phyloP scores from a whole-genome alignment of 2,329 filamentous ascomycete genomes.

The Ceratocystis alfenasii region DNA sequence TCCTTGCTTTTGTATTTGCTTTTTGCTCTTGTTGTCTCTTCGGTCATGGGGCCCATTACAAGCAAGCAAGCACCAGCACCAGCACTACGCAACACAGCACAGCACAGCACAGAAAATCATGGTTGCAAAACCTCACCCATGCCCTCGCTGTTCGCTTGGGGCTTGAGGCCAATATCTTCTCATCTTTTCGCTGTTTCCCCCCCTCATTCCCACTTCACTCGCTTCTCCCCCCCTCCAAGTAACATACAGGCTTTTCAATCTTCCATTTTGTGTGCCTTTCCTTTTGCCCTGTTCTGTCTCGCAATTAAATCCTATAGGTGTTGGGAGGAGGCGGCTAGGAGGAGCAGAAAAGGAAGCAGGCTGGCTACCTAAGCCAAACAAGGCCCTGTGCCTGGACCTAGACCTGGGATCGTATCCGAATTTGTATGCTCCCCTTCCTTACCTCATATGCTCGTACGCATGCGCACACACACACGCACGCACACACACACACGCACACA shows the following conservation, averaged over 20 bases:
- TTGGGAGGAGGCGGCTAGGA: neutral
- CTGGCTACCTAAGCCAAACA: neutral
- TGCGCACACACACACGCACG: neutral
- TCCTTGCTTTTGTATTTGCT: neutral
- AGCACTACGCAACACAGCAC: no score
- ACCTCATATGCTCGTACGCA: neutral
- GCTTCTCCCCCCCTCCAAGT: no score
- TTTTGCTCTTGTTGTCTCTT: neutral
- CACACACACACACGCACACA: neutral
- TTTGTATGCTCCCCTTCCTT: neutral
- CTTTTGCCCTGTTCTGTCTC: neutral
- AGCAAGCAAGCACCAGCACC: no score
- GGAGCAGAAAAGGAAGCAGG: neutral
- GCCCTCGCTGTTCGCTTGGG: no score
- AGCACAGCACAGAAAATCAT: no score
- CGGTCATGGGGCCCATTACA: neutral
- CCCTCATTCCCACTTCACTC: no score
- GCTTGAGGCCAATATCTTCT: no score
- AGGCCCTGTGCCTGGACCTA: neutral
- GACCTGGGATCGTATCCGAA: neutral
- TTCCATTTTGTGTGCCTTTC: neutral
- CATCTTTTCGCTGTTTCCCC: no score
- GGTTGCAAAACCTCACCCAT: no score
- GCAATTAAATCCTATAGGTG: neutral
- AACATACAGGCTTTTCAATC: neutral